These are phyloP conservation scores for Mucuna pruriens DNA, from an alignment of 306 rosid species.

Conservation along the genomic window DNA sequence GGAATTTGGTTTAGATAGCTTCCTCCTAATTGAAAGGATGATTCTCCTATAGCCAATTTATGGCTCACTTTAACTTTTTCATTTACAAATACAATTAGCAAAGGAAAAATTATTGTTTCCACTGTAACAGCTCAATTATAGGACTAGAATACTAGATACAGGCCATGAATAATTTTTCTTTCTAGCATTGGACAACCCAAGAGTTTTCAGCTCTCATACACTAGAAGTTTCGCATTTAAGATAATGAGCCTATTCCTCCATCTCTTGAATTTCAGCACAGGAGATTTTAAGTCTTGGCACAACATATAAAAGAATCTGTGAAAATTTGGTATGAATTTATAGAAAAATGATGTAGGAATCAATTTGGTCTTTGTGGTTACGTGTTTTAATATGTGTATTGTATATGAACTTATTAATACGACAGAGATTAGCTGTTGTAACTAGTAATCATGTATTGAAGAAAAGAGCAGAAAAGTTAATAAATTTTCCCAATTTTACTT, in stretches of 20 bases:
- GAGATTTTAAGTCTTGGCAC: not conserved
- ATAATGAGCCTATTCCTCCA: conserved; percentile 1
- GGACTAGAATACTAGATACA: not conserved
- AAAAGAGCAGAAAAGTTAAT: not conserved
- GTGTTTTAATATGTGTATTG: not conserved
- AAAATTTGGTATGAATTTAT: not conserved
- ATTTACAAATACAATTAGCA: not conserved
- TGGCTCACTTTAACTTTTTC: not conserved
- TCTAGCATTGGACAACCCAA: not conserved
- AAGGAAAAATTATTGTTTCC: not conserved
- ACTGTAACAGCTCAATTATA: not conserved
- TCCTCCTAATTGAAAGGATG: conserved; percentile 1
- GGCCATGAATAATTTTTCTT: not conserved
- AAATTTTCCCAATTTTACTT: not conserved
- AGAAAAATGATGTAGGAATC: not conserved
- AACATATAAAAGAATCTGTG: not conserved
- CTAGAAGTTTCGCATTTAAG: not conserved
- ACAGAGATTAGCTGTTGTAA: conserved; percentile 17
- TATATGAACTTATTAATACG: not conserved
- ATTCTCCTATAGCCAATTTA: not conserved
- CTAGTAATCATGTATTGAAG: not conserved
- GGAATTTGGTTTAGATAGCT: not conserved
- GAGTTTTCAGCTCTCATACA: conserved; percentile 9
- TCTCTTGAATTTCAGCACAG: not conserved
- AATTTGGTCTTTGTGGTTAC: not conserved